phyloP scores from a whole-genome alignment of 2,329 filamentous ascomycete species.

The Colletotrichum caudatum region DNA sequence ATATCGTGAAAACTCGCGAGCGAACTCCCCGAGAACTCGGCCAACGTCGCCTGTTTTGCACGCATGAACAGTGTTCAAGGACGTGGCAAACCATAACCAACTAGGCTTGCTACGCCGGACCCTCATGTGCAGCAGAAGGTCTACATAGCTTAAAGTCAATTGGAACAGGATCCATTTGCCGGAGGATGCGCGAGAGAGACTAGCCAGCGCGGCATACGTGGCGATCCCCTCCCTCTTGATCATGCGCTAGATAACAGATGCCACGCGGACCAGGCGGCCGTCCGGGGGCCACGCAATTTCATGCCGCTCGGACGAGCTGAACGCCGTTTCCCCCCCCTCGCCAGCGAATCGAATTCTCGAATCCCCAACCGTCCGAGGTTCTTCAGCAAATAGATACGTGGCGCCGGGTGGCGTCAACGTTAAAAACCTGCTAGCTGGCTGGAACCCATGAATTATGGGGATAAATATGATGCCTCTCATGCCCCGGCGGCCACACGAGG shows the following conservation, averaged over 20 bases:
- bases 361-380: neutral
- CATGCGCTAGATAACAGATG: constrained; percentile 9
- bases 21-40: too few species aligned
- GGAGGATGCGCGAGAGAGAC: neutral
- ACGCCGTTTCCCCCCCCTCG: neutral
- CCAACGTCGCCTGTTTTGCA: neutral
- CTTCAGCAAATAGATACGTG: neutral
- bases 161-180: neutral
- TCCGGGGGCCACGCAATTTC: neutral
- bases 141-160: neutral
- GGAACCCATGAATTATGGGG: constrained; percentile 1
- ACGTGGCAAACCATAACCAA: too few species aligned
- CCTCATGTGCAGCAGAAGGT: neutral
- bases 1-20: neutral
- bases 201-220: neutral
- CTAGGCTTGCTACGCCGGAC: neutral
- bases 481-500: neutral
- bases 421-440: neutral
- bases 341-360: neutral
- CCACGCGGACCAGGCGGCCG: neutral
- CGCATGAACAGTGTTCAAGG: constrained; percentile 1
- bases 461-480: constrained; percentile 7
- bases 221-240: neutral
- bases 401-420: neutral
- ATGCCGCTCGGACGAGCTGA: constrained; percentile 23